Percentiles rank a stretch among this genome's conserved stretches.
These are phyloP conservation scores for Laguncularia racemosa DNA, from an alignment of 345 rosid genomes.

Conservation along the genomic window DNA sequence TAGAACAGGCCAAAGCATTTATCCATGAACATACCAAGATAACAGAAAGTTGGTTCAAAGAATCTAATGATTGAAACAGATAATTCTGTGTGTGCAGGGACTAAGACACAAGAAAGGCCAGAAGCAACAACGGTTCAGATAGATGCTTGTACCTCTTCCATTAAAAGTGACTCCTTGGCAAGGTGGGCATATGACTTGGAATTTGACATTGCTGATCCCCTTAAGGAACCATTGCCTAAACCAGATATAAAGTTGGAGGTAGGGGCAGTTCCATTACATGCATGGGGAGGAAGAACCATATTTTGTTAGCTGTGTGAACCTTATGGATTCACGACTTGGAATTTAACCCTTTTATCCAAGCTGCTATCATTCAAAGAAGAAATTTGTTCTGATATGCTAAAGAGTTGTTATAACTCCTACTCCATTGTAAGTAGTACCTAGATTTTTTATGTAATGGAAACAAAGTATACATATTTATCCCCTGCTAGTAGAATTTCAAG, in stretches of 20 bases:
- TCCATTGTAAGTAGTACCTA: no score
- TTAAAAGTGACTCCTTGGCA: slow-evolving; percentile 60
- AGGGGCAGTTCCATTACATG: slow-evolving; percentile 74
- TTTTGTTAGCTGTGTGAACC: slow-evolving; percentile 58
- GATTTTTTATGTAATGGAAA: no score
- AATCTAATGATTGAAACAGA: no score
- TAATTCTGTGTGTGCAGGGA: no score
- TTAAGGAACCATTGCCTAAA: slow-evolving; percentile 69
- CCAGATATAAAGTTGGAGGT: slow-evolving; percentile 74
- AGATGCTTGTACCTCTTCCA: slow-evolving; percentile 65
- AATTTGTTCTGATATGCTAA: slow-evolving; percentile 43
- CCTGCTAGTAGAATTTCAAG: no score
- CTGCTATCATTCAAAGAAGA: slow-evolving; percentile 69
- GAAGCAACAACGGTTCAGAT: not conserved
- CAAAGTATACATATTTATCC: no score
- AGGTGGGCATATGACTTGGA: slow-evolving; percentile 74
- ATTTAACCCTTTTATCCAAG: slow-evolving; percentile 64
- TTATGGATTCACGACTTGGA: slow-evolving; percentile 43
- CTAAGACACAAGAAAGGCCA: no score
- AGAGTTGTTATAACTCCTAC: no score
- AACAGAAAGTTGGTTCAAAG: no score
- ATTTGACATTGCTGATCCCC: slow-evolving; percentile 60
- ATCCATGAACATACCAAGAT: no score
- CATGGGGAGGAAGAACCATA: slow-evolving; percentile 52
- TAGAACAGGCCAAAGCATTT: no score